Conservation (phyloP, 805 yeast genomes). For the Myxozyma neglecta region DNA sequence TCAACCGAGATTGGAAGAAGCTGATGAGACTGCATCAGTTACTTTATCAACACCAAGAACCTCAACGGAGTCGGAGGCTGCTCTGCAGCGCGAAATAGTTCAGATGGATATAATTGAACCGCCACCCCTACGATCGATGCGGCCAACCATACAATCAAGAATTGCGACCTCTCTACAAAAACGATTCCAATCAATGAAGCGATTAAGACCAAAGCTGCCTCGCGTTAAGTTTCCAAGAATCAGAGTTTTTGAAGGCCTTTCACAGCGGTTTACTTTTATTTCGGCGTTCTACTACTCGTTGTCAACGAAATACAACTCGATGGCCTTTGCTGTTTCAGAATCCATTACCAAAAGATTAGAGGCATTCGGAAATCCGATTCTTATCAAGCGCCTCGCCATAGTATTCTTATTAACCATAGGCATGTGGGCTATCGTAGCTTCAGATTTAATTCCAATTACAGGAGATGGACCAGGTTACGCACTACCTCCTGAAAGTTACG, state of each 20-base stretch:
- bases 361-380: conserved; percentile 80
- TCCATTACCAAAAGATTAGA: conserved; percentile 45
- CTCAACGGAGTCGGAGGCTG: conserved; percentile 20
- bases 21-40: conserved; percentile 7
- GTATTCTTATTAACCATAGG: conserved; percentile 62
- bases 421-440: conserved; percentile 57
- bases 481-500: conserved; percentile 53
- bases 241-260: conserved; percentile 24
- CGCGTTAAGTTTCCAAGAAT: conserved; percentile 36
- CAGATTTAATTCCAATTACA: conserved; percentile 51
- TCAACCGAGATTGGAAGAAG: not conserved
- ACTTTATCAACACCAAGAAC: conserved; percentile 26
- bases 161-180: conserved; percentile 17
- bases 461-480: conserved; percentile 7
- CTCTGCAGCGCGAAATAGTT: conserved; percentile 37
- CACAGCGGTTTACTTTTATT: conserved; percentile 9
- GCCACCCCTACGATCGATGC: conserved; percentile 14
- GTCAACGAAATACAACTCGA: not conserved
- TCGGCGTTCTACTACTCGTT: conserved; percentile 11
- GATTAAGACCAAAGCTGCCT: conserved; percentile 4
- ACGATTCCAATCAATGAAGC: not conserved
- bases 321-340: conserved; percentile 5
- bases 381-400: conserved; percentile 73
- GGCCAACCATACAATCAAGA: conserved; percentile 25
- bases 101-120: conserved; percentile 45